Evolutionary conservation across 345 rosid species (phyloP).

Genomic region (Eucalyptus decipiens): DNA sequence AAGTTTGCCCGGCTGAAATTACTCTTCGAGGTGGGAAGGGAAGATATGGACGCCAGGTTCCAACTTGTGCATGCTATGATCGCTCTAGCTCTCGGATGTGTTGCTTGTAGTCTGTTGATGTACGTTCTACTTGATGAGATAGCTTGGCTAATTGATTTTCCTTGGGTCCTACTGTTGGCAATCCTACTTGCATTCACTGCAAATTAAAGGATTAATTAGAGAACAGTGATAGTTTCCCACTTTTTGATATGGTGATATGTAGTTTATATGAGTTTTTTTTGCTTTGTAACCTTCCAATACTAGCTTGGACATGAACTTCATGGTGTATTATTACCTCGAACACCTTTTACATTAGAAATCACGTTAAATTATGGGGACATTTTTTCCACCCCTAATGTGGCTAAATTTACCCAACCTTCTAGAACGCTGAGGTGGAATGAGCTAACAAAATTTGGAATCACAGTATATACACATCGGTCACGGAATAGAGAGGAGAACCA

Average conservation of each 20-base stretch:
- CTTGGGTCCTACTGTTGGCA: neutral
- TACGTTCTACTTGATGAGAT: neutral
- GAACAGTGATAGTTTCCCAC: no score
- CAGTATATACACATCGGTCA: no score
- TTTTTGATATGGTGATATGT: fast-evolving
- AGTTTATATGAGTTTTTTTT: neutral
- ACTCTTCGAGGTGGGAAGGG: fast-evolving
- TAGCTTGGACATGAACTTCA: neutral
- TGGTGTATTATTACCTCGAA: no score
- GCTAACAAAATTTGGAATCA: no score
- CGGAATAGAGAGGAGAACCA: no score
- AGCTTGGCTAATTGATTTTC: neutral
- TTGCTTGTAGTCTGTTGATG: neutral
- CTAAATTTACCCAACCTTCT: no score
- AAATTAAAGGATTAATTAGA: no score
- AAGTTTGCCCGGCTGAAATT: fast-evolving
- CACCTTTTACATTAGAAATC: no score
- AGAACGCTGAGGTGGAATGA: no score
- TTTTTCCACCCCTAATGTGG: no score
- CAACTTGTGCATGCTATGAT: neutral
- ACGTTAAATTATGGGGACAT: no score
- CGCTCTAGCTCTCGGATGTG: neutral
- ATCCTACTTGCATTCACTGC: neutral
- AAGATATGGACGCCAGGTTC: neutral
- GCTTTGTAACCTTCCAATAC: fast-evolving